These are phyloP conservation scores for Vinca minor DNA, from an alignment of 257 asterid species.

Conservation along the genomic window DNA sequence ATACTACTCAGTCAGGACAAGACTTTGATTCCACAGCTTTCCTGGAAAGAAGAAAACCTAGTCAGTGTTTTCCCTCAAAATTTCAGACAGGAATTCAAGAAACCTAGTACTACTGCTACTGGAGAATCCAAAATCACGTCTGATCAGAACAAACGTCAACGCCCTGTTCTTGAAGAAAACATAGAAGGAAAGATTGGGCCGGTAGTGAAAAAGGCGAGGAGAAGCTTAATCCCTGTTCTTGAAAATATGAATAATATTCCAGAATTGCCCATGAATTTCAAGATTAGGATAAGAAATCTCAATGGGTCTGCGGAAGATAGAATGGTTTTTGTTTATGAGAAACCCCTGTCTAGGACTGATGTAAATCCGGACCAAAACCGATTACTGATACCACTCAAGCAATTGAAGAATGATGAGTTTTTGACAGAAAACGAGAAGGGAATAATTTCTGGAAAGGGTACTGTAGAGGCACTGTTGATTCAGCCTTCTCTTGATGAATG, in stretches of 20 bases:
- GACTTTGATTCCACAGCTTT: not conserved
- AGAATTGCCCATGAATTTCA: not conserved
- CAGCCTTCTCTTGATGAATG: not conserved
- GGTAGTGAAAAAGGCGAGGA: not conserved
- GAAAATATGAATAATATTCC: no score
- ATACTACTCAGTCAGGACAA: not conserved
- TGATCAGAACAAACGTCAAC: not conserved
- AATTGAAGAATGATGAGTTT: not conserved
- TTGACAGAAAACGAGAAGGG: conserved; percentile 1
- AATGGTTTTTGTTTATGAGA: not conserved
- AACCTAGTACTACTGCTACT: not conserved
- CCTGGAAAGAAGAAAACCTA: not conserved
- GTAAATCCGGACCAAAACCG: not conserved
- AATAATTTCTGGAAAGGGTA: not conserved
- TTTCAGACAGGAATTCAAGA: not conserved
- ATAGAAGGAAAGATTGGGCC: not conserved
- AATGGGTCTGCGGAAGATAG: not conserved
- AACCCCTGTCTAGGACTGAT: not conserved
- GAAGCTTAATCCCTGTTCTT: not conserved
- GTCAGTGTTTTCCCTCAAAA: not conserved
- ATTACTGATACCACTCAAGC: not conserved
- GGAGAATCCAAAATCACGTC: not conserved
- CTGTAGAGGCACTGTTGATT: not conserved
- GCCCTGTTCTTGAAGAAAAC: no score
- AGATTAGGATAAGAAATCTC: not conserved